Conservation (phyloP, 768 basidiomycete species). For the Lentinula lateritia region DNA sequence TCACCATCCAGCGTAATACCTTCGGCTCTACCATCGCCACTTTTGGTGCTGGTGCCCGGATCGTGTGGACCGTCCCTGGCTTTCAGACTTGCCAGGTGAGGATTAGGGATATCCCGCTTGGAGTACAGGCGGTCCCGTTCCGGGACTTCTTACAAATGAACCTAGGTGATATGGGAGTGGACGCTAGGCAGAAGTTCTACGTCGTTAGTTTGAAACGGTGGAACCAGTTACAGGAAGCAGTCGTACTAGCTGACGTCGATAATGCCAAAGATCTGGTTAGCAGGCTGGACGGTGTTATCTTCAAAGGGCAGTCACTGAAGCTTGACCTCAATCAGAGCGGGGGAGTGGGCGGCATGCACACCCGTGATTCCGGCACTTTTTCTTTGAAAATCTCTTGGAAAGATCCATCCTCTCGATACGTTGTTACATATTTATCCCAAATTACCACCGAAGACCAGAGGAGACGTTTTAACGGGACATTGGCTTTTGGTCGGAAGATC, state of each 20-base stretch:
- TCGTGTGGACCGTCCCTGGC: slow-evolving; percentile 39
- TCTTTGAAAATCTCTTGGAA: slow-evolving; percentile 48
- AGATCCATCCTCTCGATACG: slow-evolving; percentile 37
- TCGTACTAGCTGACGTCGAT: slow-evolving; percentile 36
- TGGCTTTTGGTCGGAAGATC: slow-evolving; percentile 37
- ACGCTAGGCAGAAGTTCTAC: slow-evolving; percentile 19
- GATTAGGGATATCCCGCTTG: slow-evolving; percentile 38
- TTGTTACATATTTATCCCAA: slow-evolving; percentile 36
- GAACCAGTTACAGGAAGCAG: slow-evolving; percentile 28
- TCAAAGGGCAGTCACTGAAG: slow-evolving; percentile 33
- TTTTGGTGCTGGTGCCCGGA: slow-evolving; percentile 42
- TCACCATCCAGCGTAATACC: slow-evolving; percentile 36
- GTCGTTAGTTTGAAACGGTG: slow-evolving; percentile 25
- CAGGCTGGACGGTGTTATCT: slow-evolving; percentile 44
- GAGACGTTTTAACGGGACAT: slow-evolving; percentile 26
- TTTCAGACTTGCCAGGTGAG: slow-evolving; percentile 47
- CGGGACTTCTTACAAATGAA: slow-evolving; percentile 36
- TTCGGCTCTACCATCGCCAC: slow-evolving; percentile 44
- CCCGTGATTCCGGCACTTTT: slow-evolving; percentile 23
- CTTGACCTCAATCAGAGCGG: slow-evolving; percentile 38
- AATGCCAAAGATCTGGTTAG: slow-evolving; percentile 33
- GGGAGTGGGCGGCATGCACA: slow-evolving; percentile 36
- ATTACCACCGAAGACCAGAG: slow-evolving; percentile 28
- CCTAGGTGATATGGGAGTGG: slow-evolving; percentile 24
- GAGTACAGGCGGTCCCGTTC: slow-evolving; percentile 34